A percentile compares a stretch with the other conserved stretches of the same genome.
Evolutionary conservation across 305 asterid genomes (phyloP).

Genomic region (Fraxinus paxiana): DNA sequence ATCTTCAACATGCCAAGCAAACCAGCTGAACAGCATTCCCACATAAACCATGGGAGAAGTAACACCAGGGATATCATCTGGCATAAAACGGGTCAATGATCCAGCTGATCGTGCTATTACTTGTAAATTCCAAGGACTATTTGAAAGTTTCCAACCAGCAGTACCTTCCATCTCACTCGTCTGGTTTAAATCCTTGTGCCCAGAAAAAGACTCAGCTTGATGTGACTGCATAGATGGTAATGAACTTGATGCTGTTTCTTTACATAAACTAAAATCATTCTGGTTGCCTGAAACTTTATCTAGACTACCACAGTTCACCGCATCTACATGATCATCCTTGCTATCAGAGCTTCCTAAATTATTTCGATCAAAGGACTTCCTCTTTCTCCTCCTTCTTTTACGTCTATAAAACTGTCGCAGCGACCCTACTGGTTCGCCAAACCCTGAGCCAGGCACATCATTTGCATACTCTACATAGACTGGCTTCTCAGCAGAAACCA

Average conservation of each 20-base stretch:
- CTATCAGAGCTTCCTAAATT: conserved; percentile 33
- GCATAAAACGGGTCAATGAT: conserved; percentile 91
- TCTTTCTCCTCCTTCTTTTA: conserved; percentile 60
- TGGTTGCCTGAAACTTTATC: conserved; percentile 39
- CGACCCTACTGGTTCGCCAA: conserved; percentile 74
- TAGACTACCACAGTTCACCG: conserved; percentile 27
- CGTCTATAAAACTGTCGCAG: conserved; percentile 44
- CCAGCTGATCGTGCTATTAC: conserved; percentile 90
- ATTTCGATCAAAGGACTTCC: conserved; percentile 64
- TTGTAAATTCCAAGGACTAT: conserved; percentile 96
- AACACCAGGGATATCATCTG: conserved; percentile 98
- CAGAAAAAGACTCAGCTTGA: conserved; percentile 31
- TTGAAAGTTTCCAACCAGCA: conserved; percentile 92
- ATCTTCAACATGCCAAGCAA: conserved; percentile 99
- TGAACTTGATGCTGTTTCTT: conserved; percentile 34
- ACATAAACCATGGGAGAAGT: conserved; percentile 95
- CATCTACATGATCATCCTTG: conserved; percentile 40
- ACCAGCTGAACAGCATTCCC: conserved; percentile 98
- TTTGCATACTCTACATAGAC: conserved; percentile 90
- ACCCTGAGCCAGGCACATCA: conserved; percentile 95
- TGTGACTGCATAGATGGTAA: conserved; percentile 26
- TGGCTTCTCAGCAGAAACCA: conserved; percentile 72
- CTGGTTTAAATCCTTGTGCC: conserved; percentile 35
- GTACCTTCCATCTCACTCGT: conserved; percentile 65
- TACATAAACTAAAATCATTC: conserved; percentile 31